Evolutionary conservation across 768 basidiomycete species (phyloP), one percentile per base, ranked within the genome.

Genomic region (Udeniomyces megalosporus): DNA sequence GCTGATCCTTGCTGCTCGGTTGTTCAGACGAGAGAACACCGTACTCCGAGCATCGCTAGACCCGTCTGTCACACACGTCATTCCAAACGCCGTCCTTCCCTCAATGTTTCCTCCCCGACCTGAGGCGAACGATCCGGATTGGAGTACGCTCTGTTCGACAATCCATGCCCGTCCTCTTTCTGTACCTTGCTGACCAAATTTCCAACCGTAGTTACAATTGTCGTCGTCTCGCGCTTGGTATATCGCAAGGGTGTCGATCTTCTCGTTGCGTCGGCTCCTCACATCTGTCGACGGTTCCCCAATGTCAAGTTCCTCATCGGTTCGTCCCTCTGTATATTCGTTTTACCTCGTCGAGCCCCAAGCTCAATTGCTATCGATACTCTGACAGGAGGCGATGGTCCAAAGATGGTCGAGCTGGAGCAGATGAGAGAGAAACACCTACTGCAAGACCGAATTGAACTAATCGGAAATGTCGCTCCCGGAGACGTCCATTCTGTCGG

Each of bases 221-320:
- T 99, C 3, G 82, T 95, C 14, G 73, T 99, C 12, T 89, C 90
- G 2, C 82, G 95, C 15, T 77, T 97, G 32, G 89, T 86, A 0
- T 96, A 97, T 69, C 81, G 95, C 53, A 99, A 97, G 76, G 95
- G 95, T 0, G 84, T 99, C 57, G 95, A 99, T 70, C 80, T 99
- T 2, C 81, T 99, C 5, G 86, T 97, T 0, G 90, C 89, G 1
- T 85, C 87, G 0, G 87, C 89, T 0, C 95, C 95, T 0, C 80
- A 83, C 26, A 88, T 99, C 61, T 97, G 93, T 68, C 79, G 79
- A 1, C 76, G 80, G 0, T 93, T 88, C 71, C 86, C 89, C 0
- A 81, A 90, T 65, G 88, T 97, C 52, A 81, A 82, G 46, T 95
- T 97, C 68, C 75, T 97, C 48, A 79, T 99, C 32, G 92, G 88